Evolutionary conservation across 768 basidiomycete genomes (phyloP), one percentile per base, ranked within the genome.

Genomic region (Pholiota microspora): DNA sequence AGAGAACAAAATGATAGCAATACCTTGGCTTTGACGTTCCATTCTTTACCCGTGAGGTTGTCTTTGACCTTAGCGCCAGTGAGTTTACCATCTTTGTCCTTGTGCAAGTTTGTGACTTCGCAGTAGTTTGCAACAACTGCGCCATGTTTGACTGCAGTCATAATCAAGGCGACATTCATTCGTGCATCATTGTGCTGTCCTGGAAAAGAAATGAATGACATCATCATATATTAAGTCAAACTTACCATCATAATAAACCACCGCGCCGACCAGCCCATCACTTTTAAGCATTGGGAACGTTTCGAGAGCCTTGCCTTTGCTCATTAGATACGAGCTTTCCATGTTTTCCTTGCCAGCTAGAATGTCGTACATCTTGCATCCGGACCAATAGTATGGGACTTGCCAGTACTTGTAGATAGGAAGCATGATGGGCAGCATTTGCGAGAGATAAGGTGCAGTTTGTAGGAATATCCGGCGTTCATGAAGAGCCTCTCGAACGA

Each of bases 341-440:
- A 97, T 97, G 69, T 98, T 98, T 69, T 97, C 92, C 69, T 89
- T 89, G 0, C 96, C 96, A 7, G 96, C 96, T 16, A 99, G 77
- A 28, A 97, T 35, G 67, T 99, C 96, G 73, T 99, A 99, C 77
- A 98, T 75, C 74, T 98, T 98, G 75, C 91, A 94, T 3, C 96
- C 96, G 2, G 84, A 86, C 76, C 84, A 94, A 71, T 97, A 98
- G 72, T 98, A 99, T 0, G 96, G 96, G 12, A 98, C 80, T 65
- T 98, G 94, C 94, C 95, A 98, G 70, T 93, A 95, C 85, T 92
- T 96, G 82, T 99, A 98, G 46, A 98, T 82, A 5, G 96, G 96
- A 13, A 98, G 76, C 86, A 99, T 96, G 71, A 99, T 98, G 2
- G 96, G 97, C 29, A 98, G 80, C 88, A 95, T 94, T 57, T 80